Evolutionary conservation across 1,284 basidiomycete species (phyloP), one percentile per base, ranked within the genome.

Genomic region (Xerocomus amazonicus): DNA sequence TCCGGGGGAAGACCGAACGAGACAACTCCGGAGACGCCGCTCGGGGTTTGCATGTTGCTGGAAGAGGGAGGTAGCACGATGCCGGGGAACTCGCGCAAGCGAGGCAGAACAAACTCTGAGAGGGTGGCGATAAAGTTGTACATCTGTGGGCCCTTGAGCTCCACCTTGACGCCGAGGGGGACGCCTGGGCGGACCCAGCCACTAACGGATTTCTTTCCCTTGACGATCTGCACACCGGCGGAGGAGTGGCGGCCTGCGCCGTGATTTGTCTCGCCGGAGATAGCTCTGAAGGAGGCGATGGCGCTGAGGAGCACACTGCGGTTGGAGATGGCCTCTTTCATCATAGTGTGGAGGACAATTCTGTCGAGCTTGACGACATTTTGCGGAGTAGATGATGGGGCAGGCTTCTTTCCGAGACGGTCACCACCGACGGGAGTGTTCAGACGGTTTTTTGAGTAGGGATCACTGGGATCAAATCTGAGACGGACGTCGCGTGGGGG

Each of bases 51-150:
- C 32, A 79, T 70, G 53, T 76, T 77, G 44, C 79, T 69, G n/a
- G 79, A 76, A 31, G 81, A 69, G 36, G 89, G 77, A 50, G 90
- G 84, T 51, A 94, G 73, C 4, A 79, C 66, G 53, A 99, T 70
- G 23, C 96, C 97, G 7, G 78, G 76, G 73, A 94, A 99, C 59
- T 97, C 94, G 60, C 95, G 82, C 56, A 97, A 70, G 19, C 96
- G 83, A 3, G 96, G 97, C 19, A 98, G 75, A 45, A 99, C 96
- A 66, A 98, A 98, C 60, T 97, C 94, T 59, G 86, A 83, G 58
- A 99, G 81, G 7, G 83, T 84, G 54, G 87, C 84, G 52, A 99
- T 73, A 70, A 99, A 97, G 60, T 93, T 88, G 75, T 92, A 97
- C 87, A 97, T 97, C 55, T 86, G 82, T 44, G 89, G 85, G 9